phyloP scores from a whole-genome alignment of 2,329 filamentous ascomycete genomes.

The Juglanconis oblonga region DNA sequence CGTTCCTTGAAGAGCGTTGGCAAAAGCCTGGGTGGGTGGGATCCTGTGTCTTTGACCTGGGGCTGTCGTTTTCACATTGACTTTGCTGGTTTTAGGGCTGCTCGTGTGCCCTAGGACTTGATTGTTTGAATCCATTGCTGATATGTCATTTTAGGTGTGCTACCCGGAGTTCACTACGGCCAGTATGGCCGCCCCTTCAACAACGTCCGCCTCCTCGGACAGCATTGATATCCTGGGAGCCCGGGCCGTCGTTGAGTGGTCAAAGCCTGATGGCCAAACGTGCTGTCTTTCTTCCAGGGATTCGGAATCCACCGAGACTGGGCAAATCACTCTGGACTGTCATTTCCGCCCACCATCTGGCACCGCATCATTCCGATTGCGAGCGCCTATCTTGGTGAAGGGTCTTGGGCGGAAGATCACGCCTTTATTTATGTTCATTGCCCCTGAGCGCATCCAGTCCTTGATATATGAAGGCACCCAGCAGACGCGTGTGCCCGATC shows the following conservation, averaged over 20 bases:
- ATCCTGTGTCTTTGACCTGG: slow-evolving; percentile 2
- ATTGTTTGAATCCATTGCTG: not conserved
- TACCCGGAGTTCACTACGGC: not conserved
- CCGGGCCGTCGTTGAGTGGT: not conserved
- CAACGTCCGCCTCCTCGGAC: not conserved
- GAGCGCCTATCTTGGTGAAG: not conserved
- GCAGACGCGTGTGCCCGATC: not conserved
- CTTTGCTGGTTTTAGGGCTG: not conserved
- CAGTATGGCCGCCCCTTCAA: not conserved
- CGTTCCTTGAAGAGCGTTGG: not conserved
- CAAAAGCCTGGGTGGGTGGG: slow-evolving; percentile 12
- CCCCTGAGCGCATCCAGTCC: slow-evolving; percentile 6
- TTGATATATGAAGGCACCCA: not conserved
- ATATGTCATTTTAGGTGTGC: not conserved
- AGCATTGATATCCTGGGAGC: not conserved
- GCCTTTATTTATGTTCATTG: slow-evolving; percentile 1
- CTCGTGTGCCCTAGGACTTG: not conserved
- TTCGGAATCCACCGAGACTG: not conserved
- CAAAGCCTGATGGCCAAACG: not conserved
- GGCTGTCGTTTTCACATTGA: not conserved
- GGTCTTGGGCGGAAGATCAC: slow-evolving; percentile 1
- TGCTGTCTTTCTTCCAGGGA: not conserved
- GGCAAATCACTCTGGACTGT: not conserved
- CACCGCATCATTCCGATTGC: not conserved
- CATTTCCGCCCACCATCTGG: slow-evolving; percentile 1